Base-by-base conservation (phyloP, 2,329 filamentous ascomycete genomes). In the Talaromyces sp. region DNA sequence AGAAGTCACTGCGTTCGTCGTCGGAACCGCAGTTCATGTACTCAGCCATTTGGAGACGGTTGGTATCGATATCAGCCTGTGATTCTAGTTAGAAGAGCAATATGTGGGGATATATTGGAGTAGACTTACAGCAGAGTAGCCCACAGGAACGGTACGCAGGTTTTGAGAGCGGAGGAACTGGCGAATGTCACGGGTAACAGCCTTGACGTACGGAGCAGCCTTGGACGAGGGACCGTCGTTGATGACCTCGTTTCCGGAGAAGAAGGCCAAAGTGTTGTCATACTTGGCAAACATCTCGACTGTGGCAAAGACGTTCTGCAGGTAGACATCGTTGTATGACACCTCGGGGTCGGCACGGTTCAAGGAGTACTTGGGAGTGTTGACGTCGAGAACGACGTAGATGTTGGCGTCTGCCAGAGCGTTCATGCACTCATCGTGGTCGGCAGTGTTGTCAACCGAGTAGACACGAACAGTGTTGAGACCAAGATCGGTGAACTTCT, bases 11-110 rank as follows among this genome's bases (percentile, higher is more conserved):
- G 68, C 93, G 88, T 79, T 89, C 86, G 66, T 93, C 88, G 55
- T 93, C 90, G 59, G 85, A 81, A 64, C 93, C 93, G 73, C 93
- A 97, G 85, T 96, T 96, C 87, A 97, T 92, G 84, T 96, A 97
- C 59, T 88, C 72, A 55, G 93, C 92, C 74, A 92, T 92, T 80
- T 96, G 86, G 79, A 89, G 86, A 69, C 92, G 90, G 82, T 96
- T 96, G 71, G 86, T 83, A 63, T 90, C 83, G 61, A 96, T 90
- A 78, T 96, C 92, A 63, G 92, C 93, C 73, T 75, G 57, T 17
- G 55, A 3, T 9, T 30, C 56, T 0, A 52, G 10, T 51, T 10
- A 54, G 54, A 59, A 57, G 44, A 57, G 11, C 3, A 15, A 19
- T 9, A 36, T 6, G 33, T 36, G n/a, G 19, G 22, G 39, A 39